Percentiles rank a stretch among this genome's conserved stretches.
Evolutionary conservation across 139 green algal genomes (phyloP).

Genomic region (Astrephomene gubernaculifera): DNA sequence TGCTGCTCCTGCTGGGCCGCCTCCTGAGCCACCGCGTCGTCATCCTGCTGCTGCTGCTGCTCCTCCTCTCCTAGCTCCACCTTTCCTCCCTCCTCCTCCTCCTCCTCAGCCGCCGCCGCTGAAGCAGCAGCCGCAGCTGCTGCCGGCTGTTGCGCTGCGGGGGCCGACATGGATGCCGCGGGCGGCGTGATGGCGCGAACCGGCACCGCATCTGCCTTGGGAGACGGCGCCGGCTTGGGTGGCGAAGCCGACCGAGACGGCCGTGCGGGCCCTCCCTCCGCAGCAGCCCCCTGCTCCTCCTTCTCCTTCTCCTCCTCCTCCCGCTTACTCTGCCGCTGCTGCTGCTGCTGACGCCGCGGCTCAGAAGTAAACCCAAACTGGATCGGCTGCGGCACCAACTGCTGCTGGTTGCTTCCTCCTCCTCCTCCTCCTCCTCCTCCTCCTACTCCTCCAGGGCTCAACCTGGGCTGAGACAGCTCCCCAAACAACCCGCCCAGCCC

Average conservation of each 20-base stretch:
- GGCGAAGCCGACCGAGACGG: no score
- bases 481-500: background rate
- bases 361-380: no score
- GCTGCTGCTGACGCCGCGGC: background rate
- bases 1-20: background rate
- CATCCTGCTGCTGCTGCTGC: background rate
- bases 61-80: background rate
- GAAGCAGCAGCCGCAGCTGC: background rate
- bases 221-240: no score
- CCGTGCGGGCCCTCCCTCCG: no score
- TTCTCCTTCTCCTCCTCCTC: background rate
- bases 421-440: no score
- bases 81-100: background rate
- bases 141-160: no score
- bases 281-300: no score
- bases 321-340: background rate
- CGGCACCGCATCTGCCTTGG: no score
- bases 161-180: background rate
- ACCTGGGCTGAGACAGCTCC: slow-evolving; percentile 10
- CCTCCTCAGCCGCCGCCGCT: background rate
- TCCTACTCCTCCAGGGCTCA: no score
- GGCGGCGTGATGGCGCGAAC: slow-evolving; percentile 12
- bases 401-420: no score
- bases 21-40: background rate
- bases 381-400: no score